Evolutionary conservation across 1,284 basidiomycete genomes (phyloP), one percentile per base, ranked within the genome.

Genomic region (Sporisorium exsertum): DNA sequence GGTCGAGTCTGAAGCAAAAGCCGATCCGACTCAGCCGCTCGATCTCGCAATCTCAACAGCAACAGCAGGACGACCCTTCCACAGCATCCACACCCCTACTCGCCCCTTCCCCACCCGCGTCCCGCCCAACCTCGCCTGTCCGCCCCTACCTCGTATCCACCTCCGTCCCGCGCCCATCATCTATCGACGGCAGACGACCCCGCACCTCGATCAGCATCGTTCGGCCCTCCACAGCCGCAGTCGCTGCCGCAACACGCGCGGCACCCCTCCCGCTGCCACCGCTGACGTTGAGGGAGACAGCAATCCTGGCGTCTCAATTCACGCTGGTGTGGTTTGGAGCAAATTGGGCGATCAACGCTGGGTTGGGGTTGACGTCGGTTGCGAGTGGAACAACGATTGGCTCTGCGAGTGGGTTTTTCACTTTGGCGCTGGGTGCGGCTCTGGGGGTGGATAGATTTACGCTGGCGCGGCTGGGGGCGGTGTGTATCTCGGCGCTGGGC

Each of bases 361-460:
- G 75, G 10, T 56, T 85, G 18, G 83, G 80, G 0, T 62, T 81
- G 42, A 85, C 84, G 1, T 80, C 77, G 4, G 84, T 85, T 9
- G 84, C 84, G 5, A 84, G 82, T 47, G 81, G 81, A 0, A 85
- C 84, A 1, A 84, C 83, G 15, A 73, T 81, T 20, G 81, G 82
- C 5, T 94, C 93, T 75, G 94, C 83, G 12, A 80, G 94, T 93
- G 85, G 96, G 5, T 95, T 99, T 87, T 98, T 98, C 86, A 99
- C 96, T 0, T 88, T 99, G 45, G 91, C 88, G 0, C 87, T 98
- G 46, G 96, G 96, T 4, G 89, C 92, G n/a, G 75, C 94, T 43
- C 92, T 94, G 74, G 89, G 90, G 13, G 93, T 97, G 10, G 97
- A 99, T 85, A 88, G 87, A 8, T 87, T 98, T 63, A 92, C 92